These are phyloP conservation scores for Ceratocystis colombiana DNA, from an alignment of 2,329 filamentous ascomycete species.

Conservation along the genomic window DNA sequence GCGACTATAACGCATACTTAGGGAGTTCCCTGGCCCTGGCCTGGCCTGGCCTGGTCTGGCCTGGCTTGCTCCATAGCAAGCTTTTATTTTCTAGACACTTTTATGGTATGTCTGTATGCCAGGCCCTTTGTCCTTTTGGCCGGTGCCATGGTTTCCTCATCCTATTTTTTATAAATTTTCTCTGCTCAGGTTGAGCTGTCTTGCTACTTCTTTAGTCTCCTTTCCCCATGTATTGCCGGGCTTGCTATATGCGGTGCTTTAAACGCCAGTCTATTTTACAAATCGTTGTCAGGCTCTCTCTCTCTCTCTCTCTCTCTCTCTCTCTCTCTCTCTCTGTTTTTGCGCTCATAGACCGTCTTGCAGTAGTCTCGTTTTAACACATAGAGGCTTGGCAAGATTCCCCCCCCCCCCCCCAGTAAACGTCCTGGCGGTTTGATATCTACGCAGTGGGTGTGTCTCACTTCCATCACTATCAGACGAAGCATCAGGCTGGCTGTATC, in stretches of 20 bases:
- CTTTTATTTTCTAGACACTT: neutral
- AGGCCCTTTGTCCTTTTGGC: neutral
- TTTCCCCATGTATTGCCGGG: neutral
- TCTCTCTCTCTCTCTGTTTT: neutral
- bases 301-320: neutral
- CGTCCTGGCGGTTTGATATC: neutral
- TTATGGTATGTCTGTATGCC: neutral
- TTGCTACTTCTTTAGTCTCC: neutral
- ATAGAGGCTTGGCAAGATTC: neutral
- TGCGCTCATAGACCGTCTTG: neutral
- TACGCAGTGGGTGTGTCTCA: neutral
- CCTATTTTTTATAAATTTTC: neutral
- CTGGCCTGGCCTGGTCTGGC: no score
- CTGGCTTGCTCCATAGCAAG: neutral
- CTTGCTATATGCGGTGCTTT: neutral
- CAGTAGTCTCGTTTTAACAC: no score
- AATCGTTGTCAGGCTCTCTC: neutral
- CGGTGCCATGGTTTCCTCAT: neutral
- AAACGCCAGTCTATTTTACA: neutral
- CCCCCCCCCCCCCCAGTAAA: neutral
- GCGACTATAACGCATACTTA: no score
- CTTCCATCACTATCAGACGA: constrained; percentile 3
- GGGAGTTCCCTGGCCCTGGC: no score
- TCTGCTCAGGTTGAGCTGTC: neutral
- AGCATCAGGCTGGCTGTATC: neutral